Base-by-base conservation (phyloP, 106 monocot species). In the Platanthera guangdongensis region DNA sequence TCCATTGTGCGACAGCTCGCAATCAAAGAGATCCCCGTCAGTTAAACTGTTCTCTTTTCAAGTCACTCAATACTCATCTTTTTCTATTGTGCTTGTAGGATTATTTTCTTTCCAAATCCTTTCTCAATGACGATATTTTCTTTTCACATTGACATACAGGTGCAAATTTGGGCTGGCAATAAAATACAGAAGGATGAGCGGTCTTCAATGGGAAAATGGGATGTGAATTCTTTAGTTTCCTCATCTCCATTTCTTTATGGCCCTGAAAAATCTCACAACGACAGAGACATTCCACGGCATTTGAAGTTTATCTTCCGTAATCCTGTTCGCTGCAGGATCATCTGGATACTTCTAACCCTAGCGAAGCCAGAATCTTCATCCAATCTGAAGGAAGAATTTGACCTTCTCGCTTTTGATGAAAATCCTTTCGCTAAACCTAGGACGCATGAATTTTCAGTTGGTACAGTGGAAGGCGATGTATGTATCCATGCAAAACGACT, bases 161-260 rank as follows among this genome's bases (percentile, higher is more conserved):
- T 99, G 57, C 79, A 94, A 68, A 90, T 99, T 78, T 99, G 99
- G 99, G 99, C 99, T 9, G 87, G 99, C 78, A 99, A 94, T 79
- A 92, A 82, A 73, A 92, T 99, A 72, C 84, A 90, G 21, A 88
- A 85, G 72, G 94, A 94, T 78, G 90, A 94, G 25, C 86, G 94
- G 30, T 90, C 94, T 65, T 90, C 76, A 80, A 90, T 99, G 82
- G 99, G 99, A 62, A 88, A 88, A 80, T 99, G 99, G 99, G 84
- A 92, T 78, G 67, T 94, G 30, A 85, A 83, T 11, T 81, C 86
- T 15, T 47, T 92, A 47, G 13, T 90, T 50, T 77, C 82, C 70
- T 90, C 84, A 47, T 79, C 75, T 14, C 81, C 87, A n/a, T 74
- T 90, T 75, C 73, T 92, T 76, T 87, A 73, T 84, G 87, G 90